Conservation (phyloP, 768 basidiomycete species). For the Leccinum broughii region DNA sequence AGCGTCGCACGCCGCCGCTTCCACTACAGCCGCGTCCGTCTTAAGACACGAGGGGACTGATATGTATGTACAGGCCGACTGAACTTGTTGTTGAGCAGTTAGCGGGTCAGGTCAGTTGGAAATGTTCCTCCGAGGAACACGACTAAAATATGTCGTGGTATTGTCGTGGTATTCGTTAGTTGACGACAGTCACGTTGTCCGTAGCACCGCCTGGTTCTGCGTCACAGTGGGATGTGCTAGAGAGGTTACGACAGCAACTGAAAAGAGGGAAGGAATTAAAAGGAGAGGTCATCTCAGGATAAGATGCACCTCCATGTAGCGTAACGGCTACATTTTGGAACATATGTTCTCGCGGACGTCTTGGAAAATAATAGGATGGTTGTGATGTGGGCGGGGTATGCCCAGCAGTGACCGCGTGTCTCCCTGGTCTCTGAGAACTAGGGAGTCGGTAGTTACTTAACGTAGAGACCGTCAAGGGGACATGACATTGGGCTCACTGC, state of each 20-base stretch:
- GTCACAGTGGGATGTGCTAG: neutral
- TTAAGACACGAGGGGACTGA: neutral
- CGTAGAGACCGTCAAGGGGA: neutral
- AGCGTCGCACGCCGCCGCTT: neutral
- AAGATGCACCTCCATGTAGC: neutral
- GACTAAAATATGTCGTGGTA: neutral
- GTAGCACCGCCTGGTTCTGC: neutral
- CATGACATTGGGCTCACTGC: neutral
- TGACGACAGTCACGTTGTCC: neutral
- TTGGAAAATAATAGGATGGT: neutral
- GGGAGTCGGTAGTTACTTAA: neutral
- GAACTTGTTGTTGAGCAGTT: neutral
- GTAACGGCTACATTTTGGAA: neutral
- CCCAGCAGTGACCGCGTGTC: neutral
- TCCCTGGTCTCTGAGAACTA: neutral
- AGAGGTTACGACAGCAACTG: neutral
- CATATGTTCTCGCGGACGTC: neutral
- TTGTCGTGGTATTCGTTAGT: neutral
- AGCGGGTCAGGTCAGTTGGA: neutral
- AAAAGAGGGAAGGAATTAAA: neutral
- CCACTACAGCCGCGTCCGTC: too few relatives aligned
- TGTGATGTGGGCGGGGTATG: neutral
- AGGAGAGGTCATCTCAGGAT: neutral
- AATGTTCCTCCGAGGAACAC: neutral
- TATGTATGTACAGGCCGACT: neutral